Percentiles rank a stretch among this genome's conserved stretches.
These are phyloP conservation scores for Kluyveromyces wickerhamii DNA, from an alignment of 805 yeast species.

Conservation along the genomic window DNA sequence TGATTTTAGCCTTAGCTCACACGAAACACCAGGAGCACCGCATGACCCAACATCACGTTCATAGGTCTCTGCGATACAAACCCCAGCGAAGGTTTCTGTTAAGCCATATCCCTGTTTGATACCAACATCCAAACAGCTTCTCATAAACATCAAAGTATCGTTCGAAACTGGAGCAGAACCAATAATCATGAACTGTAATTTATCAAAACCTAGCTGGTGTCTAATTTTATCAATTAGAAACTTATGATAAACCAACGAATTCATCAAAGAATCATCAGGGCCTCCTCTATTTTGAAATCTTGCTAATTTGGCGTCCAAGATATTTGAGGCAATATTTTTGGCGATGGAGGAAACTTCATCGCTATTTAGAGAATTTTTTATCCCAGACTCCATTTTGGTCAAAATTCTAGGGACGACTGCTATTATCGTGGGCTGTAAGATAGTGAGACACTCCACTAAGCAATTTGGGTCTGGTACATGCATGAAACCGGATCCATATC, in stretches of 20 bases:
- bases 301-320: conserved; percentile 19
- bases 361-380: conserved; percentile 35
- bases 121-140: conserved; percentile 50
- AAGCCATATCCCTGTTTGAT: conserved; percentile 68
- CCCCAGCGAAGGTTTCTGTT: conserved; percentile 66
- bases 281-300: conserved; percentile 28
- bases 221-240: conserved; percentile 37
- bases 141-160: conserved; percentile 52
- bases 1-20: conserved; percentile 54
- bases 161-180: conserved; percentile 71
- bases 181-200: conserved; percentile 33
- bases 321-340: conserved; percentile 18
- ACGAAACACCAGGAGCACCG: conserved; percentile 49
- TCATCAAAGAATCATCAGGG: conserved; percentile 33
- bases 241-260: conserved; percentile 27
- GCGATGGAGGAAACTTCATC: conserved; percentile 10
- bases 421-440: conserved; percentile 44
- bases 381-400: conserved; percentile 53
- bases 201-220: conserved; percentile 41
- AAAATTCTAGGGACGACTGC: conserved; percentile 58
- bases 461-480: conserved; percentile 43
- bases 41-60: conserved; percentile 47
- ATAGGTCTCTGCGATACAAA: conserved; percentile 35
- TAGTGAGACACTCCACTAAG: conserved; percentile 49
- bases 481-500: conserved; percentile 48